Evolutionary conservation across 768 basidiomycete species (phyloP), one percentile per base, ranked within the genome.

Genomic region (Pisolithus microcarpus): DNA sequence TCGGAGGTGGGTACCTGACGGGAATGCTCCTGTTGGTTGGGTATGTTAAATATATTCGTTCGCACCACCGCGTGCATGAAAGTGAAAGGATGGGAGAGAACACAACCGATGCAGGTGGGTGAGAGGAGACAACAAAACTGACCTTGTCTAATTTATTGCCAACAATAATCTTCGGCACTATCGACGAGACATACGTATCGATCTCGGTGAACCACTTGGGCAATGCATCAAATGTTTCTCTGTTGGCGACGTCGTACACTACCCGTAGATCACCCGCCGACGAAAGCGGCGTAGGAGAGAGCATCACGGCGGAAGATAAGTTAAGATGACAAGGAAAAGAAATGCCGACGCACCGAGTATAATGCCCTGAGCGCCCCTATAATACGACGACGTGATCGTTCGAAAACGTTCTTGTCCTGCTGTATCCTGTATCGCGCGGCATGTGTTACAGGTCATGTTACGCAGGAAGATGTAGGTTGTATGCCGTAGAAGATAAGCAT

Each of bases 381-480:
- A 99, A 61, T 98, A 99, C 8, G 88, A 91, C 2, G 87, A 87
- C 5, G 96, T 98, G 58, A 99, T 86, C 3, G 94, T 96, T 43
- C 92, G 78, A 64, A 97, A 99, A 5, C 95, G 83, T 69, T 99
- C 96, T 67, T 98, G 95, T 0, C 96, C 95, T 46, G 93, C 91
- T 0, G 92, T 95, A 60, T 96, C 91, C 91, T 93, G 38, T 5
- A 7, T 51, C n/a, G 13, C n/a, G 16, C 37, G 8, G 9, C 30
- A 30, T 30, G 10, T 10, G 23, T 58, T 4, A 40, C 50, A 21
- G 49, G 40, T 10, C n/a, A 19, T 19, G 47, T 34, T 31, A 7
- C 18, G 18, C 19, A 15, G 21, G 5, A 43, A 46, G 48, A 21
- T 31, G n/a, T 34, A 11, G 15, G 13, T 3, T 15, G 13, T 15